phyloP scores from a whole-genome alignment of 495 filamentous ascomycete species.

The Xylaria acuta region DNA sequence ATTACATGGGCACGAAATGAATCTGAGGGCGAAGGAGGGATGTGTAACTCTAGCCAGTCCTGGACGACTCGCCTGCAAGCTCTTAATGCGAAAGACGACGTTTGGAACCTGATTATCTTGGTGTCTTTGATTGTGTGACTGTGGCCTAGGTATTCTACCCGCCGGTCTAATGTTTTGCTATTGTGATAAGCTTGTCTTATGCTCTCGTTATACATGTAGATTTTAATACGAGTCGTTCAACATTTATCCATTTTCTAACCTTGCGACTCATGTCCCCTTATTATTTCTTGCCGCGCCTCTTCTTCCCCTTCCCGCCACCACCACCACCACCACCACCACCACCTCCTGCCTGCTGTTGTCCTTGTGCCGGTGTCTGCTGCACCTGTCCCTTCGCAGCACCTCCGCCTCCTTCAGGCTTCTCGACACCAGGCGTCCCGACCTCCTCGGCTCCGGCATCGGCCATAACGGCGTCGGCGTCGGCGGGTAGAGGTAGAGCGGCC shows the following conservation, averaged over 20 bases:
- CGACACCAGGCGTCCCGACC: slow-evolving; percentile 41
- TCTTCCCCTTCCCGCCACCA: slow-evolving; percentile 51
- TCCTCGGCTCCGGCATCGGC: slow-evolving; percentile 46
- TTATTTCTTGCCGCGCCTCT: slow-evolving; percentile 62
- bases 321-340: slow-evolving; percentile 31
- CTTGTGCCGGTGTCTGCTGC: slow-evolving; percentile 28
- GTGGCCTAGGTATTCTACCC: not conserved
- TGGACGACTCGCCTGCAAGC: slow-evolving; percentile 1
- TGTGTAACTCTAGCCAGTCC: slow-evolving; percentile 19
- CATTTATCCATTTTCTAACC: not conserved
- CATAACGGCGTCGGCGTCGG: slow-evolving; percentile 45
- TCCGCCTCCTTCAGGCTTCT: slow-evolving; percentile 37
- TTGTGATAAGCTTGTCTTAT: not conserved
- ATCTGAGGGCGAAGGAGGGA: not conserved
- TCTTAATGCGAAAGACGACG: slow-evolving; percentile 20
- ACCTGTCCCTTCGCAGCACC: slow-evolving; percentile 36
- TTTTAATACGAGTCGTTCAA: too few species aligned
- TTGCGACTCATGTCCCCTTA: not conserved
- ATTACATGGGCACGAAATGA: slow-evolving; percentile 14
- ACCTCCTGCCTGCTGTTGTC: slow-evolving; percentile 16
- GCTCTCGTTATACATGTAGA: not conserved
- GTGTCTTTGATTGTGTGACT: not conserved
- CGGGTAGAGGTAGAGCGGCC: slow-evolving; percentile 64
- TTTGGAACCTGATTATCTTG: slow-evolving; percentile 12
- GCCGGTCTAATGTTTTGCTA: not conserved